phyloP scores from a whole-genome alignment of 1,284 basidiomycete species.

The Sporisorium sorghi region DNA sequence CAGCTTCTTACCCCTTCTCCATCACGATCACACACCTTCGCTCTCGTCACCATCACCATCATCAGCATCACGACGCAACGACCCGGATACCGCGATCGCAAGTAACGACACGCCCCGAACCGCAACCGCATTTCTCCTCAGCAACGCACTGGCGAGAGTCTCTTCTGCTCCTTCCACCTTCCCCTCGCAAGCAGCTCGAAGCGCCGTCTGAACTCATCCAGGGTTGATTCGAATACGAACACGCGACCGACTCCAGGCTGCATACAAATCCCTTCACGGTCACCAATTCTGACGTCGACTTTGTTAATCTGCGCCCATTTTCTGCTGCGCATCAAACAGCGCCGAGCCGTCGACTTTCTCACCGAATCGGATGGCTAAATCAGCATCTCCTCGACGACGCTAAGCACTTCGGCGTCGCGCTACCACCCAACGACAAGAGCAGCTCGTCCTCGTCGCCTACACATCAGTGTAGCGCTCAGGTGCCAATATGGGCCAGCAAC shows the following conservation, averaged over 20 bases:
- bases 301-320: not conserved
- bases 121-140: not conserved
- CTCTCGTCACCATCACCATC: not conserved
- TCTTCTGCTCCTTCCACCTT: not conserved
- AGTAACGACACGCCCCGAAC: not conserved
- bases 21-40: not conserved
- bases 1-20: not conserved
- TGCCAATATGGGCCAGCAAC: conserved; percentile 47
- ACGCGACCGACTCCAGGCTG: not conserved
- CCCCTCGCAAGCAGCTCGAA: not conserved
- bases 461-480: not conserved
- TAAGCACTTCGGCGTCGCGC: not conserved
- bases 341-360: not conserved
- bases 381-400: not conserved
- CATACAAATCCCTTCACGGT: not conserved
- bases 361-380: conserved; percentile 5
- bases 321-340: not conserved
- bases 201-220: too few species aligned
- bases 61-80: not conserved
- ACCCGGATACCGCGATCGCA: not conserved
- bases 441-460: not conserved
- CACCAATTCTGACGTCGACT: not conserved
- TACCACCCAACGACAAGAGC: not conserved
- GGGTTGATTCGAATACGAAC: too few species aligned
- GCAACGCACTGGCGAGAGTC: not conserved